Evolutionary conservation across 176 grass and related monocot genomes (phyloP), one percentile per base, ranked within the genome.

Genomic region (Aegilops bicornis): DNA sequence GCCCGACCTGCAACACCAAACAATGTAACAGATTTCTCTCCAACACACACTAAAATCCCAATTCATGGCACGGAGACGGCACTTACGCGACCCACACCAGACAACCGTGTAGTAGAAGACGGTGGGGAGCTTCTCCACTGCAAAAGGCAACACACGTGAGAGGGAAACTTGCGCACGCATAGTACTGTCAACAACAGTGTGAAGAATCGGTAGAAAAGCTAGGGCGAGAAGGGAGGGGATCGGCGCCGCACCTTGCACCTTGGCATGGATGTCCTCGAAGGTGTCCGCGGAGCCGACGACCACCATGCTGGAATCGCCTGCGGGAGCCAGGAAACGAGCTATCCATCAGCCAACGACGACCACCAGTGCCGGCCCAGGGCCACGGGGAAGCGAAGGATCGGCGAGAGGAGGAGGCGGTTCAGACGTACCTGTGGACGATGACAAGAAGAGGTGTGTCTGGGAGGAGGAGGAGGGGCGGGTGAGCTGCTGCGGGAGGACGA

Each of bases 61-160:
- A 42, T 11, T 10, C 10, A 3, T 11, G 40, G 40, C 40, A 9
- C 9, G n/a, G 60, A 67, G 60, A 3, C 11, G 13, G 27, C 47
- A 84, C 91, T 90, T 83, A 93, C 91, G 90, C 0, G 91, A 88
- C 2, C 78, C 88, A 5, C 91, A 93, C 88, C 88, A 93, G 1
- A 73, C 82, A 10, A 88, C 91, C 17, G 91, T 93, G 85, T 90
- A 90, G 73, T 32, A 32, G 31, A 32, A 32, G 31, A 4, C 31
- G 31, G 31, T 1, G 3, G 31, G 31, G 31, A 32, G 60, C 60
- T 93, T 90, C 78, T 93, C 88, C n/a, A 85, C 88, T 93, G 78
- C 78, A 68, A 52, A 24, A 79, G 27, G 27, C 27, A 27, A 27
- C 27, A 27, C 27, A 1, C 27, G 27, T 27, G 27, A 27, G 27